Evolutionary conservation across 163 green algal genomes (phyloP).

Genomic region (Volvox carteri): DNA sequence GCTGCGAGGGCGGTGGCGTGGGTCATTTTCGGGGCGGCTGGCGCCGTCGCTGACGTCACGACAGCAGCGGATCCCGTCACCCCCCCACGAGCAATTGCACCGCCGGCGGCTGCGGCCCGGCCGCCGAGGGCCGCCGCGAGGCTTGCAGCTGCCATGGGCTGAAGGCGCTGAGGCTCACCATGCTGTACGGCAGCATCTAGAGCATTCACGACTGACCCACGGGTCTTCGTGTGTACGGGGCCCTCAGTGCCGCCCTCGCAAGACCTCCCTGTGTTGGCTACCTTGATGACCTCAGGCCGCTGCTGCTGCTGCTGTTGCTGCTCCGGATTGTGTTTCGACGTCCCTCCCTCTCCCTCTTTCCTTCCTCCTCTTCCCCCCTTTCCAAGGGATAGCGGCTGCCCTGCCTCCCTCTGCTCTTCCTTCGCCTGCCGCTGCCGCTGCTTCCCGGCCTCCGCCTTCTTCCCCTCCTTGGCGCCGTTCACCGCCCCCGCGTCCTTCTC

Average conservation of each 20-base stretch:
- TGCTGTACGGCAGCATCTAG: too few relatives aligned
- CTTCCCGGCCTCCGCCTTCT: not conserved
- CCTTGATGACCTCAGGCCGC: not conserved
- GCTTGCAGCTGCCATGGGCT: not conserved
- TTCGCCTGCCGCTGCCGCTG: conserved; percentile 23
- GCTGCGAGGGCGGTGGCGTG: conserved; percentile 11
- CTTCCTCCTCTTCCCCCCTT: not conserved
- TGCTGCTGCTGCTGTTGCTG: conserved; percentile 4
- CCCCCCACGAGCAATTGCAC: too few relatives aligned
- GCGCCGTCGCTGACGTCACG: not conserved
- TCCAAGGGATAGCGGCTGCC: not conserved
- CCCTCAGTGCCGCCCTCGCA: not conserved
- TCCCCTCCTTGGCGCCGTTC: conserved; percentile 22
- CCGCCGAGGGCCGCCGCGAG: conserved; percentile 18
- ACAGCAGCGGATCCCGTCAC: not conserved
- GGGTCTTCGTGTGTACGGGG: not conserved
- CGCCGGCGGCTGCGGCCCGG: not conserved
- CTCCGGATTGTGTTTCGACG: too few relatives aligned
- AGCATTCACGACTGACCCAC: too few relatives aligned
- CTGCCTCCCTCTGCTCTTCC: conserved; percentile 20
- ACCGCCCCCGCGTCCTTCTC: not conserved
- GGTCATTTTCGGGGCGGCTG: conserved; percentile 31
- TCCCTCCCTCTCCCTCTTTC: too few relatives aligned
- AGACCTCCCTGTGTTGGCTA: not conserved
- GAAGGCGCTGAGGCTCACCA: too few relatives aligned